A percentile compares a stretch with the other conserved stretches of the same genome.
phyloP scores from a whole-genome alignment of 768 basidiomycete genomes.

The Rhodotorula taiwanensis region DNA sequence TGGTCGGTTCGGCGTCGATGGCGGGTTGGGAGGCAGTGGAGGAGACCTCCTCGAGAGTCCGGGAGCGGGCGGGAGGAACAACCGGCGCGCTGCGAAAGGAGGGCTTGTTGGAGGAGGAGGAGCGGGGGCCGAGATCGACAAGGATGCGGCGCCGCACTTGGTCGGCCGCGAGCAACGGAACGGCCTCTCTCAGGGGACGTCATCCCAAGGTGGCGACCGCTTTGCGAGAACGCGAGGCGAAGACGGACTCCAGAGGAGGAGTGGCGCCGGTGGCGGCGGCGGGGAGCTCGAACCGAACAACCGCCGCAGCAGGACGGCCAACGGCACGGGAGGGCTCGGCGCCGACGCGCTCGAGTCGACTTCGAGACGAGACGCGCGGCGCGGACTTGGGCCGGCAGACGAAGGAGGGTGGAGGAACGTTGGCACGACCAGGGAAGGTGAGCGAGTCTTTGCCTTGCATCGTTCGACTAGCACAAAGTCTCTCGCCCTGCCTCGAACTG shows the following conservation, averaged over 20 bases:
- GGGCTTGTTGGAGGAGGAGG: background rate
- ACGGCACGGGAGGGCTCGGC: background rate
- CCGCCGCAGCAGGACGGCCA: background rate
- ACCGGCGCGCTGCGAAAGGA: background rate
- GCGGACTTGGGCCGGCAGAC: constrained; percentile 24
- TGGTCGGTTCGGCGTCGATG: constrained; percentile 35
- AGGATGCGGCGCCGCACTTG: constrained; percentile 30
- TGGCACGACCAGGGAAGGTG: constrained; percentile 28
- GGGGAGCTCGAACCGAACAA: background rate
- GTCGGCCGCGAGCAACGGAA: background rate
- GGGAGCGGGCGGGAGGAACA: too few relatives aligned
- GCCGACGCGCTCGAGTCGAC: background rate
- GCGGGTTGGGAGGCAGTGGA: constrained; percentile 12
- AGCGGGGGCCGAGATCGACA: background rate
- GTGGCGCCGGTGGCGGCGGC: background rate
- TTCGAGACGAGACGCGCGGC: constrained; percentile 11
- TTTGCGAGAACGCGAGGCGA: constrained; percentile 1
- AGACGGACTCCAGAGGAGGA: background rate
- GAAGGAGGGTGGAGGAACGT: constrained; percentile 36
- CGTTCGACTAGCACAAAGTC: too few relatives aligned
- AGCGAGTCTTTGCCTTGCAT: background rate
- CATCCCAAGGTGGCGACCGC: background rate
- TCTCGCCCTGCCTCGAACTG: too few relatives aligned
- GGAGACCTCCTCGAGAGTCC: constrained; percentile 19
- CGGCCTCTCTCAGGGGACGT: background rate